Conservation (phyloP, 768 basidiomycete species). For the Auriculariales sp. region DNA sequence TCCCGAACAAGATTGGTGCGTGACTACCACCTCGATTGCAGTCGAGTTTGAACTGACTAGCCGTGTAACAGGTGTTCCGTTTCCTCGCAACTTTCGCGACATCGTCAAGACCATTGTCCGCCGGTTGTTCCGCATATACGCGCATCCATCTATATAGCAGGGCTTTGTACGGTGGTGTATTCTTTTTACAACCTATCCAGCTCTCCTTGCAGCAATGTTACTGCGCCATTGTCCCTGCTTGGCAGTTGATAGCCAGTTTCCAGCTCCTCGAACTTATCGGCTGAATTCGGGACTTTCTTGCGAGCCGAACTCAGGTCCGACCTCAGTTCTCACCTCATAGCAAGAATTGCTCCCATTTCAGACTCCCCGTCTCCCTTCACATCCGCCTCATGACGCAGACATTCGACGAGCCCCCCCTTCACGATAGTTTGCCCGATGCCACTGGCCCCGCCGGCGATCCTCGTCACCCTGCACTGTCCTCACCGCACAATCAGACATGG, state of each 20-base stretch:
- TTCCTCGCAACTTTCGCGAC: slow-evolving; percentile 78
- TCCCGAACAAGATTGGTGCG: slow-evolving; percentile 89
- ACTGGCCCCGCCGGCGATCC: too few relatives aligned
- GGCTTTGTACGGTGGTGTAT: slow-evolving; percentile 95
- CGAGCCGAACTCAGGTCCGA: too few relatives aligned
- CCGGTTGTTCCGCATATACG: slow-evolving; percentile 91
- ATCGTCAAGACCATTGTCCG: slow-evolving; percentile 86
- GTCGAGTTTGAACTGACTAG: slow-evolving; percentile 4
- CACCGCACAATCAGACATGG: too few relatives aligned
- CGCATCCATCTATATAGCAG: slow-evolving; percentile 98
- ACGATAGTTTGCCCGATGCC: too few relatives aligned
- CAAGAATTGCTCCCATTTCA: too few relatives aligned
- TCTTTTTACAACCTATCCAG: slow-evolving; percentile 65
- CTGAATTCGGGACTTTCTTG: slow-evolving; percentile 67
- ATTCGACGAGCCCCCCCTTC: too few relatives aligned
- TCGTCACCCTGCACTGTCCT: too few relatives aligned
- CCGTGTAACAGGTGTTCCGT: slow-evolving; percentile 60
- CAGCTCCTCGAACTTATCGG: slow-evolving; percentile 94
- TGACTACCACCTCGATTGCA: not conserved
- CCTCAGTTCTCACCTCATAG: too few relatives aligned
- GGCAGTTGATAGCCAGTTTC: slow-evolving; percentile 96
- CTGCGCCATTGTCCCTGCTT: slow-evolving; percentile 28
- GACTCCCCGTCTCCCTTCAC: too few relatives aligned
- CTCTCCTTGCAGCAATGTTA: not conserved
- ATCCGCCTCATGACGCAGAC: too few relatives aligned